Evolutionary conservation across 345 rosid species (phyloP), one percentile per base, ranked within the genome.

Genomic region (Draba incana): DNA sequence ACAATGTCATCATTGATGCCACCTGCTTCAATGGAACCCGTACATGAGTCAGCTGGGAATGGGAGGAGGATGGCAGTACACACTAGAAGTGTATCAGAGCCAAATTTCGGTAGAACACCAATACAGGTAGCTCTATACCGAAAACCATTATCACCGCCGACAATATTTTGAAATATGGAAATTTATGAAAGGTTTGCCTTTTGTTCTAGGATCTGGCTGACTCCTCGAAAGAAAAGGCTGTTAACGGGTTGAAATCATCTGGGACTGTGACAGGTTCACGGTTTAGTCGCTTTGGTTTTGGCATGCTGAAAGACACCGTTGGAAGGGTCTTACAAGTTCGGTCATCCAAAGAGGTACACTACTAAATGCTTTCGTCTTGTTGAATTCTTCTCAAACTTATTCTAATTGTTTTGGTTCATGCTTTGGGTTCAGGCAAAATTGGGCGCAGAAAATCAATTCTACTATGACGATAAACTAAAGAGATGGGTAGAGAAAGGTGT

Each of bases 401-500:
- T 47, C 66, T 75, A 60, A 68, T 56, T 39, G 9, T 71, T 78
- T 55, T 75, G 50, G 15, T 12, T 74, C 63, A 37, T 67, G 37
- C 47, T 57, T 69, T 72, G 67, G 20, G 52, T 83, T 75, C 75
- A 95, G 99, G 99, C 99, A 54, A 95, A 95, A 77, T 62, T 95
- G 81, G 99, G 99, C 13, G 96, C 82, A n/a, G 84, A 70, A 74
- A 95, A 95, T 77, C 86, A 86, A 71, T 95, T 95, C 70, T 87
- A 92, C 57, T 95, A 85, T 48, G 98, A 95, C 57, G 98, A 89
- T 71, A 92, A 92, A 65, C 92, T 86, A 20, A 95, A 92, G 85
- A 86, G 94, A 85, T 92, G 99, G 99, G 92, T 92, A 59, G 97
- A 95, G 82, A 96, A 84, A 83, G 99, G 99, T 57, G 99, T 76